A percentile compares a stretch with the other conserved stretches of the same genome.
These are phyloP conservation scores for Chenopodium formosanum DNA, from an alignment of 148 eudicot species.

Conservation along the genomic window DNA sequence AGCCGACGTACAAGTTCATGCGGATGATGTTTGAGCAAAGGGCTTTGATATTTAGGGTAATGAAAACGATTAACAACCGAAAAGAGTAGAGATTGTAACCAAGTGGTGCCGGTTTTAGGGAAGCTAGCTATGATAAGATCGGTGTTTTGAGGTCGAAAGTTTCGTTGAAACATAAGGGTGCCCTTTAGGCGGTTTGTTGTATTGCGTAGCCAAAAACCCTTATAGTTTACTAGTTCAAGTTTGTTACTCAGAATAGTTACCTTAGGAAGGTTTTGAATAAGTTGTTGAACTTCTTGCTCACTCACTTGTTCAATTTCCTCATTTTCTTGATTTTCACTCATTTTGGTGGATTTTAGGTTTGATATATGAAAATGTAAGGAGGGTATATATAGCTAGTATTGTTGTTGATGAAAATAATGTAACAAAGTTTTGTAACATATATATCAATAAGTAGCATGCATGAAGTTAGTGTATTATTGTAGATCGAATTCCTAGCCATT, in stretches of 20 bases:
- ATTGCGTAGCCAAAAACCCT: neutral
- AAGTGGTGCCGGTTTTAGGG: constrained; percentile 8
- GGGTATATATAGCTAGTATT: no score
- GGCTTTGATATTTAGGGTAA: neutral
- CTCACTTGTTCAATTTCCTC: neutral
- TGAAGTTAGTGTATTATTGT: no score
- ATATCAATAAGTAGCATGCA: no score
- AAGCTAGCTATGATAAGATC: neutral
- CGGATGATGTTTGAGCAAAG: neutral
- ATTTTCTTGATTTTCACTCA: neutral
- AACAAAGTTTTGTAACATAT: no score
- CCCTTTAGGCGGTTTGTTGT: neutral
- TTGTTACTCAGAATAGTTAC: neutral
- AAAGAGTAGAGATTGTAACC: constrained; percentile 6
- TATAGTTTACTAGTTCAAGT: neutral
- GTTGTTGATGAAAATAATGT: no score
- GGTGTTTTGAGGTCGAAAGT: constrained; percentile 4
- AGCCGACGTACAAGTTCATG: constrained; percentile 1
- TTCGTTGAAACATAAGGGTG: neutral
- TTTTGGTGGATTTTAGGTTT: no score
- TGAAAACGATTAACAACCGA: neutral
- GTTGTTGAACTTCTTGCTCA: constrained; percentile 1
- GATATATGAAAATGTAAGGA: no score
- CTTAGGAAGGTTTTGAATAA: neutral
- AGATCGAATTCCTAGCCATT: no score